These are phyloP conservation scores for Trametes polyzona DNA, from an alignment of 1,284 basidiomycete species.

Conservation along the genomic window DNA sequence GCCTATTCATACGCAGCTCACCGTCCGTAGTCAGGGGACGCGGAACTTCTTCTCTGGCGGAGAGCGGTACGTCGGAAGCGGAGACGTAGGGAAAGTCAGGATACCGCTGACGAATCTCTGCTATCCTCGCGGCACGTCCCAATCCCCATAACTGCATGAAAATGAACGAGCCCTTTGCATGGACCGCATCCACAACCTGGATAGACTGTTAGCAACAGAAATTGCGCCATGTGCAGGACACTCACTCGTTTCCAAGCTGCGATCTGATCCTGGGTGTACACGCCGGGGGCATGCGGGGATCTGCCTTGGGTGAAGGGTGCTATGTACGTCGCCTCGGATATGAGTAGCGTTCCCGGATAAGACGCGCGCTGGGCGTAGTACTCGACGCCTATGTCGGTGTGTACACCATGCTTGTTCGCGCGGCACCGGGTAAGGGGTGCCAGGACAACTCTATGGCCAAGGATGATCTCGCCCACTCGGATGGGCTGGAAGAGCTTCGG, in stretches of 20 bases:
- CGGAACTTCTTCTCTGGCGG: slow-evolving; percentile 33
- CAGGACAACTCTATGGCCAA: slow-evolving; percentile 50
- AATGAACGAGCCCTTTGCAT: slow-evolving; percentile 43
- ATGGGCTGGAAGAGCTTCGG: slow-evolving; percentile 49
- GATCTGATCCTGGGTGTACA: slow-evolving; percentile 49
- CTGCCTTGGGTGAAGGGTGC: slow-evolving; percentile 42
- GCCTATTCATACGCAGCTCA: not conserved
- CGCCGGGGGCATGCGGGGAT: slow-evolving; percentile 40
- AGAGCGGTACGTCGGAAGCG: slow-evolving; percentile 47
- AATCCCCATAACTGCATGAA: slow-evolving; percentile 53
- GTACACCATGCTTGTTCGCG: slow-evolving; percentile 33
- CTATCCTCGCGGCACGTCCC: slow-evolving; percentile 41
- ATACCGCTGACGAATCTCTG: slow-evolving; percentile 35
- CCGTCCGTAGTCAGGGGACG: slow-evolving; percentile 40
- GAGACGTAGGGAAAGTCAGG: slow-evolving; percentile 42
- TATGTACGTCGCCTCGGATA: slow-evolving; percentile 52
- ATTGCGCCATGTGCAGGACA: not conserved
- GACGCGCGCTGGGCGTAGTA: slow-evolving; percentile 53
- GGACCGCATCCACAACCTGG: slow-evolving; percentile 35
- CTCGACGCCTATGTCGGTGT: slow-evolving; percentile 36
- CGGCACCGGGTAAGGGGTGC: slow-evolving; percentile 49
- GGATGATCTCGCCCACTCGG: slow-evolving; percentile 42
- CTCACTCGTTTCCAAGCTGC: slow-evolving; percentile 49
- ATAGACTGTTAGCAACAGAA: not conserved
- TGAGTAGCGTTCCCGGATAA: slow-evolving; percentile 49